Percentiles rank a stretch among this genome's conserved stretches.
phyloP scores from a whole-genome alignment of 257 asterid genomes.

The Nicotiana obtusifolia region DNA sequence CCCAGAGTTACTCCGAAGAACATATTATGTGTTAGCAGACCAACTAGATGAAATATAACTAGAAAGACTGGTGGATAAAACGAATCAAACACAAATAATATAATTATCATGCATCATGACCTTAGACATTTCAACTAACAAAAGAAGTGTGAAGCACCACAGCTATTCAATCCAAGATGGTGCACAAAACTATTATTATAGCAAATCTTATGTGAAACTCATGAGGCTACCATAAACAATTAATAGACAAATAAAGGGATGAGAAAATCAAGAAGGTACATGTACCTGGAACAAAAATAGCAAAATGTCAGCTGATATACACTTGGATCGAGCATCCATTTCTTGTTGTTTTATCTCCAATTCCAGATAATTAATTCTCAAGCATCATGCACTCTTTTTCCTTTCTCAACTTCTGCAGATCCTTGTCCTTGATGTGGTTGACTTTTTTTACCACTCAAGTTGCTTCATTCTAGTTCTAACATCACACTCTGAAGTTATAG shows the following conservation, averaged over 20 bases:
- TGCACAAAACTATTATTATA: background rate
- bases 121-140: background rate
- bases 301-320: background rate
- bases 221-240: background rate
- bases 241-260: background rate
- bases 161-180: background rate
- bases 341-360: conserved; percentile 19
- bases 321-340: conserved; percentile 10
- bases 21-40: background rate
- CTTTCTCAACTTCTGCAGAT: conserved; percentile 18
- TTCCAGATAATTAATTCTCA: conserved; percentile 15
- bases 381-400: conserved; percentile 18
- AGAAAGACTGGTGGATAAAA: background rate
- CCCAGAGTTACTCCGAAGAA: background rate
- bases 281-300: conserved; percentile 8
- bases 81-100: background rate
- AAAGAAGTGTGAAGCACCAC: background rate
- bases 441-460: conserved; percentile 12
- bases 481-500: conserved; percentile 15
- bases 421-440: conserved; percentile 18
- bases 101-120: background rate
- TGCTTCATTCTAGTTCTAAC: conserved; percentile 26
- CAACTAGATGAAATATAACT: background rate
- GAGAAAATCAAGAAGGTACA: conserved; percentile 5
- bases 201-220: background rate